Base-by-base conservation (phyloP, 805 yeast genomes). In the Ogataea salicorniae region DNA sequence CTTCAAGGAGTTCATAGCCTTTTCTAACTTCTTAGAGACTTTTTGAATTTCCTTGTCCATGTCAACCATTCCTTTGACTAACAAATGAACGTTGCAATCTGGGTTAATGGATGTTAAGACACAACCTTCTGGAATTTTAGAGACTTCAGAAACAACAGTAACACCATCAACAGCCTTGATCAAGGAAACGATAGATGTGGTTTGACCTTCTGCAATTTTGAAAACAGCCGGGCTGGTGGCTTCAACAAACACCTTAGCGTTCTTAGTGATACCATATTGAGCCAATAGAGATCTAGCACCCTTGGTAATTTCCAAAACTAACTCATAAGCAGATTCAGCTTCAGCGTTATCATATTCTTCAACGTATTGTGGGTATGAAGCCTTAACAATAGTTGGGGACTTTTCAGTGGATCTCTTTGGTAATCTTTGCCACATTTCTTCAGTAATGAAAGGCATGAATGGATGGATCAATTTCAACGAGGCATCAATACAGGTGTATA, bases 351-450 rank as follows among this genome's bases (percentile, higher is more conserved):
- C 81, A 52, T 80, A 87, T 46, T 78, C 79, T 46, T 71, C 59
- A 45, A 73, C 72, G 67, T 73, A 84, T 46, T 69, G 77, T 48
- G 99, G 99, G 74, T 82, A 94, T 43, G 74, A 58, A 38, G 97
- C 95, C 63, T 80, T 80, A 44, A 82, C 83, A 66, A 94, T 89
- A 18, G 97, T 77, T 44, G 68, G 72, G 26, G 89, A 74, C 20
- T 70, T 69, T 60, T 87, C 97, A 46, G 81, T 72, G 7, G 80
- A 77, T 65, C 97, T 83, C 62, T 86, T 84, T 60, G 98, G 98
- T 62, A 94, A 74, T 71, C 98, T 87, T 75, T 94, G 99, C 97
- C 97, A 94, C 87, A 94, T 81, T 76, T 94, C 99, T 71, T 94
- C 99, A 42, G 98, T 84, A 57, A 94, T 75, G 66, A 81, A 94